Base-by-base conservation (phyloP, 83 land plant genomes). In the Larix sibirica region DNA sequence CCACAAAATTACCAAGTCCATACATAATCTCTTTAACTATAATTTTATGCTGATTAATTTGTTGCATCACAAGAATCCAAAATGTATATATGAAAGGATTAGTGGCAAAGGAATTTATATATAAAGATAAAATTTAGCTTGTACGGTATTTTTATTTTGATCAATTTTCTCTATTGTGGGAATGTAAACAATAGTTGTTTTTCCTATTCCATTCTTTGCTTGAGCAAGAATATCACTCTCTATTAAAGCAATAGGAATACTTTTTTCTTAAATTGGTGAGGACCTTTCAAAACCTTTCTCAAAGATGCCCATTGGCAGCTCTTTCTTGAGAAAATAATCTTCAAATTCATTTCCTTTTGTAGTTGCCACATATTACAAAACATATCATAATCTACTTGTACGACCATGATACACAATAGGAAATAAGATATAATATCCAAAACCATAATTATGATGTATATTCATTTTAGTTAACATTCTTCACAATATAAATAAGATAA, bases 281-380 rank as follows among this genome's bases (percentile, higher is more conserved):
- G 99, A 98, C 83, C 92, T 90, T 83, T 97, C 99, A 89, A 97
- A 95, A 3, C 99, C 98, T 86, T 97, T 97, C 87, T 95, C 99
- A 88, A 91, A 97, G 61, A 97, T 97, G 4, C 98, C 99, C 99
- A 97, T 97, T 23, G 95, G 91, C 61, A 97, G 84, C 84, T 97
- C 99, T 56, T 96, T 88, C 81, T 97, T 97, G 81, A 97, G 84
- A 87, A 97, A 97, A 85, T 95, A 97, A 71, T 97, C 98, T 83
- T 97, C 98, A 83, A 97, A 97, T 81, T 97, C 99, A 89, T 97
- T 97, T 70, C 99, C 99, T 81, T 97, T 97, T 9, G 98, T 95
- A 10, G 99, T 96, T 31, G 99, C 95, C 4, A 95, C 99, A 94
- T 97, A 98, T 97, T 44, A 6, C 47, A 42, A 2, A 42, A 33